These are phyloP conservation scores for Fusarium buharicum DNA, from an alignment of 2,329 filamentous ascomycete genomes.

Conservation along the genomic window DNA sequence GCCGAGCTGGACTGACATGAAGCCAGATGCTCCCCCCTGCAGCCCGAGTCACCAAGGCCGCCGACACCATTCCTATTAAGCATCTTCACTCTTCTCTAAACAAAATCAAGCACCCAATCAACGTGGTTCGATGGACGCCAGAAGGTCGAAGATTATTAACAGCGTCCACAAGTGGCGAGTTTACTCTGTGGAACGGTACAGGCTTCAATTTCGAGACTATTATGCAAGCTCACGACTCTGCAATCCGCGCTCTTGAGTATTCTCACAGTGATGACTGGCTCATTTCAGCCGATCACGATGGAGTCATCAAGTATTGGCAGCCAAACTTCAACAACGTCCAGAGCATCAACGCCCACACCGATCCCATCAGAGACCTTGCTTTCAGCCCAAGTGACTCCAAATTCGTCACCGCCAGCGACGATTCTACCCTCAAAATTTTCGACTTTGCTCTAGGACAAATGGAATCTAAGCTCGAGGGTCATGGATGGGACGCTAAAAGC, in stretches of 20 bases:
- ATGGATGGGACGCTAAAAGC: constrained; percentile 96
- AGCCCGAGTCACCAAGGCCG: constrained; percentile 77
- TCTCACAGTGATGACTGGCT: constrained; percentile 98
- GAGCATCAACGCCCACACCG: constrained; percentile 88
- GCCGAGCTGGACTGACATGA: constrained; percentile 26
- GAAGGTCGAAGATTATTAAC: constrained; percentile 92
- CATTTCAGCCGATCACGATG: constrained; percentile 93
- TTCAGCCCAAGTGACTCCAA: constrained; percentile 96
- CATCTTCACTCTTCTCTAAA: constrained; percentile 98
- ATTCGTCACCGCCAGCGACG: constrained; percentile 95
- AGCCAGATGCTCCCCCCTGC: constrained; percentile 84
- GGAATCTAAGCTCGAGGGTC: constrained; percentile 87
- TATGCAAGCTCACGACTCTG: constrained; percentile 95
- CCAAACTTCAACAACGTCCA: constrained; percentile 99
- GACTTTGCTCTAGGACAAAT: constrained; percentile 90
- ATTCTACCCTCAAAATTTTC: constrained; percentile 92
- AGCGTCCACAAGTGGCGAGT: constrained; percentile 95
- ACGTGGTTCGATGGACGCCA: constrained; percentile 96
- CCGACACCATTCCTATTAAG: constrained; percentile 90
- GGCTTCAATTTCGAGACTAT: constrained; percentile 99
- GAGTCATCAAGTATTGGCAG: constrained; percentile 98
- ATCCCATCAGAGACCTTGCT: constrained; percentile 89
- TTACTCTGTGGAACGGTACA: constrained; percentile 98
- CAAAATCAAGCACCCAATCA: constrained; percentile 97
- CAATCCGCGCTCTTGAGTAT: constrained; percentile 84